Base-by-base conservation (phyloP, 2,329 filamentous ascomycete genomes). In the Talaromyces sp. region DNA sequence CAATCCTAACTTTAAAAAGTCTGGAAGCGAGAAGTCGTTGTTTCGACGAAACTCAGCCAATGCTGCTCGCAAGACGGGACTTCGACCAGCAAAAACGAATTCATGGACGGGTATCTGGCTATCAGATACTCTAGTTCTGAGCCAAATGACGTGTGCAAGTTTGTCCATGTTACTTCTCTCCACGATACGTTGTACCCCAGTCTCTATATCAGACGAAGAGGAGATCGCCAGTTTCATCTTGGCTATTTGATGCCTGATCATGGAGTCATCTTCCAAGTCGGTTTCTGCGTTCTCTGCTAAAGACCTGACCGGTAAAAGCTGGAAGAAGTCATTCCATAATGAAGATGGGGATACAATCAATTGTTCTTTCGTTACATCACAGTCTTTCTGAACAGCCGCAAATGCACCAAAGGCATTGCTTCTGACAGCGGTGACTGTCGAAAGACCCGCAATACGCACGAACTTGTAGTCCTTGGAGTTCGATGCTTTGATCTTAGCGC, bases 381-480 rank as follows among this genome's bases (percentile, higher is more conserved):
- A 91, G 69, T 97, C 93, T 70, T 89, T 89, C 54, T 95, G 87
- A 52, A 96, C 84, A 2, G 92, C 92, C 37, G 92, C 90, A 79
- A 93, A 98, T 0, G 93, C 91, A 4, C 95, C 95, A 75, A 91
- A 96, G 0, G 89, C 86, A 37, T 95, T 98, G 68, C 92, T 93
- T 67, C 92, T 85, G 7, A 98, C 93, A 3, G 88, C 88, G 35
- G 89, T 84, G 14, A 96, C 91, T 39, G 92, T 88, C 1, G 92
- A 96, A 62, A 99, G 85, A 46, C 90, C 92, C 0, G 95, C 89
- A 8, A 99, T 87, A 63, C 95, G 88, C 69, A 93, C 88, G 68
- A 98, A 99, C 73, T 99, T 99, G 80, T 96, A 96, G 71, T 96
- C 92, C 68, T 96, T 96, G 12, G 86, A 84, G 69, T 86, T 90